Evolutionary conservation across 768 basidiomycete species (phyloP).

Genomic region (Hericium rajendrae): DNA sequence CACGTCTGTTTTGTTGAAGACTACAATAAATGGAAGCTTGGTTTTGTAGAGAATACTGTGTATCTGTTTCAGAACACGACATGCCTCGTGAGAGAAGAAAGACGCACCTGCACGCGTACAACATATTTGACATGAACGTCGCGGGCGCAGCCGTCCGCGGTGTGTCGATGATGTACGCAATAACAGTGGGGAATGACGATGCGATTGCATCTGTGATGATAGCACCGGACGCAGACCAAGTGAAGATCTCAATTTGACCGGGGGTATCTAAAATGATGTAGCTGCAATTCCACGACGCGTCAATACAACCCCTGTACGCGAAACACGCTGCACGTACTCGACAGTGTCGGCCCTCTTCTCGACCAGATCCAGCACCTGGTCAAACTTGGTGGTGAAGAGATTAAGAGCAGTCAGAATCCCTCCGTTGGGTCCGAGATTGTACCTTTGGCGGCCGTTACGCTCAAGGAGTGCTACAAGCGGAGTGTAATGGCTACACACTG

Average conservation of each 20-base stretch:
- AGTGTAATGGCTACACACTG: slow-evolving; percentile 58
- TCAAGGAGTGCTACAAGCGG: slow-evolving; percentile 5
- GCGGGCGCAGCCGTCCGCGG: slow-evolving; percentile 90
- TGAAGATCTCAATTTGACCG: slow-evolving; percentile 99
- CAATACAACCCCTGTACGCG: neutral
- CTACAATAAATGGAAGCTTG: slow-evolving; percentile 90
- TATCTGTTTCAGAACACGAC: too few species aligned
- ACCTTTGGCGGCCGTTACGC: slow-evolving; percentile 38
- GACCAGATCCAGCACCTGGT: slow-evolving; percentile 85
- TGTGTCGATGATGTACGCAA: slow-evolving; percentile 97
- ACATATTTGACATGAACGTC: slow-evolving; percentile 99
- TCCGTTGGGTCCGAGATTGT: slow-evolving; percentile 96
- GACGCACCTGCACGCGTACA: slow-evolving; percentile 90
- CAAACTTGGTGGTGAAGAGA: slow-evolving; percentile 97
- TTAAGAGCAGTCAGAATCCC: slow-evolving; percentile 96
- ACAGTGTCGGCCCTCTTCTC: slow-evolving; percentile 85
- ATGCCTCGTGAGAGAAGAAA: neutral
- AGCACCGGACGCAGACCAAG: slow-evolving; percentile 97
- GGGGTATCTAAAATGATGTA: slow-evolving; percentile 95
- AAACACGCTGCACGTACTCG: slow-evolving; percentile 48
- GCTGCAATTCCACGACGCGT: slow-evolving; percentile 29
- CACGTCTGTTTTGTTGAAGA: slow-evolving; percentile 98
- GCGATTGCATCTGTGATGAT: slow-evolving; percentile 98
- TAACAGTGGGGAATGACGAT: slow-evolving; percentile 83
- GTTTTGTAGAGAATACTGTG: slow-evolving; percentile 94